These are phyloP conservation scores for Solanum hybrid DNA, from an alignment of 305 asterid species.

Conservation along the genomic window DNA sequence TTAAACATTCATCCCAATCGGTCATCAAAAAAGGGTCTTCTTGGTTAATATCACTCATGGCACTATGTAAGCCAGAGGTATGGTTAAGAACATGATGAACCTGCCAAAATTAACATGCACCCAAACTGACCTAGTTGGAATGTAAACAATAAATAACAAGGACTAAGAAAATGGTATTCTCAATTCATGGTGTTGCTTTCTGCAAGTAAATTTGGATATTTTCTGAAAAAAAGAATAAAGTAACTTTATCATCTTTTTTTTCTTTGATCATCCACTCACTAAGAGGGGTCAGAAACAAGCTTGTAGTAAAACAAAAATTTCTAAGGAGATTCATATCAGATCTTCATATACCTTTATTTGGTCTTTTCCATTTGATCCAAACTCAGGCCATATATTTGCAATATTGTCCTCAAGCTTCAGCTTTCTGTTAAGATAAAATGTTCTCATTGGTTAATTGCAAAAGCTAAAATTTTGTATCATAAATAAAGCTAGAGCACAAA, in stretches of 20 bases:
- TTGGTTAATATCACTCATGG: conserved; percentile 52
- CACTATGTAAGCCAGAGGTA: conserved; percentile 93
- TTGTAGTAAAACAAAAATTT: neutral
- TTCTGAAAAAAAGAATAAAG: neutral
- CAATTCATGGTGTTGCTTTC: neutral
- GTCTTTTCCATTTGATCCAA: conserved; percentile 73
- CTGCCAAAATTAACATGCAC: conserved; percentile 21
- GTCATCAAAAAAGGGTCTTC: conserved; percentile 73
- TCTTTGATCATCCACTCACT: neutral
- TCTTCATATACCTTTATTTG: conserved; percentile 57
- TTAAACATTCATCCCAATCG: conserved; percentile 83
- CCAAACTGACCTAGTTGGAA: neutral
- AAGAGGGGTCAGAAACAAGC: neutral
- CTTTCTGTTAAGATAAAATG: conserved; percentile 45
- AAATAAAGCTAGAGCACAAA: neutral
- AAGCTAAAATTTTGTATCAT: neutral
- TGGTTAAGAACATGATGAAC: conserved; percentile 98
- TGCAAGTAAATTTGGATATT: neutral
- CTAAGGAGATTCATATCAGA: neutral
- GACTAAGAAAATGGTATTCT: neutral
- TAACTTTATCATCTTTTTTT: neutral
- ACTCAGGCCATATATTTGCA: conserved; percentile 76
- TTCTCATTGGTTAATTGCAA: conserved; percentile 3
- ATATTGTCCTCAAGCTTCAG: conserved; percentile 76
- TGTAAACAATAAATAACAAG: neutral